Evolutionary conservation across 345 rosid genomes (phyloP), one percentile per base, ranked within the genome.

Genomic region (Bretschneidera sinensis): DNA sequence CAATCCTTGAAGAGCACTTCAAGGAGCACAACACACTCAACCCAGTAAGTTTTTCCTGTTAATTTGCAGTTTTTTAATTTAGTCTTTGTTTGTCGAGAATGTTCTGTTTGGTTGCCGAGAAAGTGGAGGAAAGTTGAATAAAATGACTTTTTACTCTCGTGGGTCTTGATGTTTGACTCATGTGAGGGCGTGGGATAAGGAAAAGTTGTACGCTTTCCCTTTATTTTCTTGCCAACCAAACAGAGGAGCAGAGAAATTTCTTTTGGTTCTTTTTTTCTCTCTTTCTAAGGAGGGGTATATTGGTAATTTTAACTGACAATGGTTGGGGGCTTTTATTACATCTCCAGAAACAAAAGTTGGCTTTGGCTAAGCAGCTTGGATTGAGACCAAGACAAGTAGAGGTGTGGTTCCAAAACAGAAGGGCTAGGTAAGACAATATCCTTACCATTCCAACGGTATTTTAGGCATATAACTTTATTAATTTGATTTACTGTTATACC

Each of bases 361-460:
- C 87, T 4, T 74, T 95, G 80, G 98, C 99, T 9, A 83, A 88
- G 72, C 91, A 86, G 74, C 79, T 94, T 51, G 87, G 92, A 17
- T 78, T 94, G 59, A 78, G 89, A 65, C 84, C 97, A 8, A 78
- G 99, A 54, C 97, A 94, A 64, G 97, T 94, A 16, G 99, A 94
- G 69, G 99, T 94, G 14, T 94, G 99, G 99, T 94, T 94, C 74
- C 99, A 94, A 64, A 94, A 94, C 82, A 81, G 99, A 69, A 81
- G 99, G 76, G 99, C 99, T 49, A 86, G 98, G 98, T 89, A 64
- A 80, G 76, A 56, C n/a, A n/a, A n/a, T 2, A 19, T 21, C 1
- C 18, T 0, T 10, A 6, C 56, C 9, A 1, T n/a, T 25, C 9
- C 7, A 9, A 63, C 70, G 75, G 62, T 48, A 24, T 19, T 57